Evolutionary conservation across 805 yeast species (phyloP).

Genomic region (Cyberlindnera japonica): DNA sequence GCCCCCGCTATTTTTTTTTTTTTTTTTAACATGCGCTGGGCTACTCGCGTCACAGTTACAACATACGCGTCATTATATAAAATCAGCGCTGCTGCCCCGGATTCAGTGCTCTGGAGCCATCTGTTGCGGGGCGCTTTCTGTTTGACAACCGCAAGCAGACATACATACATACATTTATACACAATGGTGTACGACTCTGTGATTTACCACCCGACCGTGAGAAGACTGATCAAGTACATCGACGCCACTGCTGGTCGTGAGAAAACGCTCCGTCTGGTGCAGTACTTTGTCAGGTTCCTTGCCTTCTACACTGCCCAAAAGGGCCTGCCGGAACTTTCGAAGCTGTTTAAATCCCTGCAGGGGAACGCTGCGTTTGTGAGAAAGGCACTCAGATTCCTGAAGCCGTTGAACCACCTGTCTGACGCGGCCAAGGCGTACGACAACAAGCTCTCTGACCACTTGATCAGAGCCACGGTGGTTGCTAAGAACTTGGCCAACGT

Average conservation of each 20-base stretch:
- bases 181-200: constrained; percentile 64
- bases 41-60: background rate
- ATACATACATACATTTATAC: background rate
- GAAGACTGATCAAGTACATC: constrained; percentile 57
- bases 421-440: constrained; percentile 65
- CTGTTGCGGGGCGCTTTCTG: too few relatives aligned
- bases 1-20: too few relatives aligned
- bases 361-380: constrained; percentile 64
- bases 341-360: constrained; percentile 53
- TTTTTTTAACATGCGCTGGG: too few relatives aligned
- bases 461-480: constrained; percentile 48
- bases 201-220: constrained; percentile 69
- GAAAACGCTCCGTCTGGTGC: constrained; percentile 72
- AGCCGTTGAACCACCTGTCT: constrained; percentile 70
- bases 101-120: background rate
- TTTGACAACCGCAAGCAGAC: background rate
- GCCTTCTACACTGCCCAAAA: constrained; percentile 55
- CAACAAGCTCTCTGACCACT: constrained; percentile 64
- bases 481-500: constrained; percentile 59
- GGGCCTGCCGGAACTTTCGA: constrained; percentile 50
- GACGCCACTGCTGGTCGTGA: constrained; percentile 76
- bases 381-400: constrained; percentile 79
- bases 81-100: background rate
- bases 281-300: constrained; percentile 74
- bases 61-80: constrained; percentile 5